Conservation (phyloP, 257 asterid species). For the Hygrophila difformis region DNA sequence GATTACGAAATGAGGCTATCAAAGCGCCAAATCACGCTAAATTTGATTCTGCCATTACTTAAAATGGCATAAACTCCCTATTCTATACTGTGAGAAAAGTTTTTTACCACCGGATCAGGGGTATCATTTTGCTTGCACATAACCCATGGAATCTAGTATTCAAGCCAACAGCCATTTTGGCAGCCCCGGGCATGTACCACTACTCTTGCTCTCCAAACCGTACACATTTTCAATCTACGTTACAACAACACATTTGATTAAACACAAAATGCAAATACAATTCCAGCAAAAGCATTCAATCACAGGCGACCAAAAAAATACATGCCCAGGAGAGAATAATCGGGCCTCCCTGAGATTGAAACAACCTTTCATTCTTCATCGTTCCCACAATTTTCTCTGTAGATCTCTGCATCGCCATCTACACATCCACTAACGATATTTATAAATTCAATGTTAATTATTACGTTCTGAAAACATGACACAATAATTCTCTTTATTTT, state of each 20-base stretch:
- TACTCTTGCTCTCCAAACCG: constrained; percentile 44
- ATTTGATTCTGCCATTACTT: too few relatives aligned
- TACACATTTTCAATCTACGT: constrained; percentile 91
- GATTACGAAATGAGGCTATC: too few relatives aligned
- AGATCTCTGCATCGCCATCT: constrained; percentile 85
- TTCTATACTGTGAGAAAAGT: background rate
- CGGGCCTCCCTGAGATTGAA: constrained; percentile 93
- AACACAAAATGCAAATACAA: background rate
- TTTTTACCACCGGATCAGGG: constrained; percentile 90
- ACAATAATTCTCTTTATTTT: background rate
- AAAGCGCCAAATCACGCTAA: too few relatives aligned
- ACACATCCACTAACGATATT: constrained; percentile 7
- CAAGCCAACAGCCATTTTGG: constrained; percentile 74
- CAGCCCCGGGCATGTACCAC: constrained; percentile 96
- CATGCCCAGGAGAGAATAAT: constrained; percentile 89
- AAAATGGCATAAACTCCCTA: too few relatives aligned
- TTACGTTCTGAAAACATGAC: background rate
- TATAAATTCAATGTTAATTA: background rate
- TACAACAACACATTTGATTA: background rate
- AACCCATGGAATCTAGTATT: constrained; percentile 93
- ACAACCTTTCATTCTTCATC: constrained; percentile 78
- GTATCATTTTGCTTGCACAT: constrained; percentile 96
- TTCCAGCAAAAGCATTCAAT: background rate
- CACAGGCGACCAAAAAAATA: background rate
- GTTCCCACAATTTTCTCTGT: constrained; percentile 76